Evolutionary conservation across 2,329 filamentous ascomycete genomes (phyloP), one percentile per base, ranked within the genome.

Genomic region (Pestalotiopsis fici): DNA sequence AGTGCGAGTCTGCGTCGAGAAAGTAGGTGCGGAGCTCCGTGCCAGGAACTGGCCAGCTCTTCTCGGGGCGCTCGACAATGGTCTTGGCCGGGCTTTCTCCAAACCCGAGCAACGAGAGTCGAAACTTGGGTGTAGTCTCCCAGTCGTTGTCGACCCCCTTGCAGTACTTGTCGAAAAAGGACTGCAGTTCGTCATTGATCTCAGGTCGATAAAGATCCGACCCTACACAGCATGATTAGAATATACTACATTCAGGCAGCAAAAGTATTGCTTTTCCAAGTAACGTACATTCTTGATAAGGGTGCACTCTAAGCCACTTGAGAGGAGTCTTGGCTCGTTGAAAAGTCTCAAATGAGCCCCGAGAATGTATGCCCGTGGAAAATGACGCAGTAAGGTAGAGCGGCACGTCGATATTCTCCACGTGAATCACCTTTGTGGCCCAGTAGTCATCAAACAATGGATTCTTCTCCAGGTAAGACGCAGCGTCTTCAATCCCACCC

Each of bases 181-280:
- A 31, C 13, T 71, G 70, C 3, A 76, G 59, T 9, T 77, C 73
- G 21, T 75, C 70, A 0, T 54, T 73, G 1, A 67, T 55, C 4
- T 69, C 65, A 2, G 63, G 37, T 7, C 37, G 66, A 62, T 77
- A 77, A 0, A 77, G n/a, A 56, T 77, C 75, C 12, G 15, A 39
- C 63, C 63, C 57, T 60, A 35, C 5, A 21, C 28, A 60, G 57
- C 28, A 35, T 23, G 5, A n/a, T 37, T 21, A 54, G 27, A n/a
- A 13, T 9, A n/a, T 18, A 27, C 4, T 57, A 15, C 55, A 28
- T 12, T 23, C 21, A 15, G 47, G 11, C 27, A 6, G 4, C 6
- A 9, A 27, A 28, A 28, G n/a, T 15, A 4, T 27, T 7, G 12
- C 25, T 18, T 57, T 3, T n/a, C 28, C 6, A 37, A 15, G 18